Base-by-base conservation (phyloP, 1,139 yeast species). In the Lodderomyces orthopsilosis region DNA sequence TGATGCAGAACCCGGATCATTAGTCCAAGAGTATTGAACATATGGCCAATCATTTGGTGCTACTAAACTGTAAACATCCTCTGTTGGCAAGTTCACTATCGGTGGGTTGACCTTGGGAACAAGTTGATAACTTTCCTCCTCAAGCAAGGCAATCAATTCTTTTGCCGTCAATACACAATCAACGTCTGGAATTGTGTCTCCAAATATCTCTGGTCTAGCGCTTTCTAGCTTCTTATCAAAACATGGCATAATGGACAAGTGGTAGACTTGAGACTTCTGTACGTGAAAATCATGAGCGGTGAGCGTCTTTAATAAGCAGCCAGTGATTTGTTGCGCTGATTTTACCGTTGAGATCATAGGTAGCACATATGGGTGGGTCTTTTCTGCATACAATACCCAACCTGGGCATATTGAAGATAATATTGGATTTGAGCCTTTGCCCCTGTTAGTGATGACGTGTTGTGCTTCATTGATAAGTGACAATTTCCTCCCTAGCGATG, bases 181-280 rank as follows among this genome's bases (percentile, higher is more conserved):
- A 7, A 93, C 98, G 54, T 89, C 96, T 14, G 46, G 44, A 14
- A 40, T 39, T 12, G 64, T 51, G 4, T 48, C 57, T 5, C 57
- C 59, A 17, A 61, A 63, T 46, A 68, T 63, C 52, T 89, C 96
- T 0, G 88, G 84, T 47, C 98, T 71, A 2, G 97, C 91, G 32
- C 97, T 94, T 65, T 93, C 99, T 34, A 93, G 73, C 62, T 93
- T 93, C 65, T 93, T 93, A 62, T 93, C 99, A 60, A 93, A 93
- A 56, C 98, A 93, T 1, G 98, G 98, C 98, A 93, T 91, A 23
- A 93, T 72, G 12, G 94, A 77, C 47, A 93, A 66, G 60, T 91
- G 97, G 58, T 88, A 94, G 0, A 89, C 66, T 3, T 76, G 57
- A 0, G 63, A 61, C 9, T 67, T 59, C 14, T 53, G 57, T 44